Evolutionary conservation across 345 rosid species (phyloP), one percentile per base, ranked within the genome.

Genomic region (Bruguiera parviflora): DNA sequence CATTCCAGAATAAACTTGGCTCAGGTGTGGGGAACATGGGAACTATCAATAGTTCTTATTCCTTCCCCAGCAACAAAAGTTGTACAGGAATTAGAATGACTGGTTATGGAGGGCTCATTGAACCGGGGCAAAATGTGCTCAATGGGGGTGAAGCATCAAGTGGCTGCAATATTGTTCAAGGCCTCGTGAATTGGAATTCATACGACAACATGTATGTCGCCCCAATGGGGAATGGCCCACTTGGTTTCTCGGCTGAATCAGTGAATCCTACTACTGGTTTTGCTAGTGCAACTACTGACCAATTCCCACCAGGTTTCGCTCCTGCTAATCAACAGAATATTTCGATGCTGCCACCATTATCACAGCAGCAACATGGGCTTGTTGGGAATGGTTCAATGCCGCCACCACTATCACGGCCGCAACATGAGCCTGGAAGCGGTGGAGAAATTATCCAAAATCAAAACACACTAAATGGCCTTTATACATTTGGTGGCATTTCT

Each of bases 31-130:
- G 64, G 20, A 55, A 47, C 22, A 53, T 11, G 15, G 68, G 57
- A 68, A 59, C 11, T 24, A 8, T 22, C 56, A 66, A 37, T 49
- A 67, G 46, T 39, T 43, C 61, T 57, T 33, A 8, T 22, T 24
- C 62, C 6, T 6, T 39, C 46, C 39, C 58, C 11, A 28, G 21
- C 63, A 72, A 13, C 53, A 58, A 20, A 31, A 61, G 25, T 43
- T 72, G 65, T 55, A 66, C 70, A 19, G 74, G 69, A 60, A 55
- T 66, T 5, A 63, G 71, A 18, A 52, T 74, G 33, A 63, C 25
- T 27, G 6, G 61, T 51, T 29, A 37, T 7, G 69, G 73, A 13
- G 69, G 53, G 49, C 61, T 67, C 22, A 1, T 35, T 6, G 72
- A 70, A 64, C 18, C 29, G 29, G 67, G 77, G 18, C 69, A 49